These are phyloP conservation scores for Fusarium sp. DNA, from an alignment of 2,329 filamentous ascomycete genomes.

Conservation along the genomic window DNA sequence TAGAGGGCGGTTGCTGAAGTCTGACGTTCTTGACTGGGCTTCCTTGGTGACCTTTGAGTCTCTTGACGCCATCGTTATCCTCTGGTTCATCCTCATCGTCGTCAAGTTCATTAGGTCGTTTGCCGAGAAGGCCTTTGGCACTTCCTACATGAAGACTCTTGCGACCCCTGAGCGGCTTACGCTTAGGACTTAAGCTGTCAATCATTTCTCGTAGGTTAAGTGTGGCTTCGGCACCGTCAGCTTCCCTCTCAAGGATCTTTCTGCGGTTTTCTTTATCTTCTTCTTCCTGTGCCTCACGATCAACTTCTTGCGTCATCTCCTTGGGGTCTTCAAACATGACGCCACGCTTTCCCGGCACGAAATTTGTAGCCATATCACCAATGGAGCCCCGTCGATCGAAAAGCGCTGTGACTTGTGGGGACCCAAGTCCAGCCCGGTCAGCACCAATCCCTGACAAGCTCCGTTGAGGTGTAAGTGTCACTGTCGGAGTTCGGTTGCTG, in stretches of 20 bases:
- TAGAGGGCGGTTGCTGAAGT: slow-evolving; percentile 75
- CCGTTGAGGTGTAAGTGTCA: slow-evolving; percentile 68
- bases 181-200: slow-evolving; percentile 80
- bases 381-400: slow-evolving; percentile 79
- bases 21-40: slow-evolving; percentile 82
- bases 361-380: slow-evolving; percentile 72
- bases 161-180: slow-evolving; percentile 72
- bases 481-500: slow-evolving; percentile 70
- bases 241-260: slow-evolving; percentile 66
- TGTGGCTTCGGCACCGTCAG: slow-evolving; percentile 64
- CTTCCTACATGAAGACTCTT: slow-evolving; percentile 84
- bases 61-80: slow-evolving; percentile 72
- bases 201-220: slow-evolving; percentile 82
- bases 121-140: slow-evolving; percentile 78
- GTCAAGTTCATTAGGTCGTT: slow-evolving; percentile 78
- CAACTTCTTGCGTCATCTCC: slow-evolving; percentile 70
- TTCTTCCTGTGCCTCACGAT: slow-evolving; percentile 69
- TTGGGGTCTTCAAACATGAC: slow-evolving; percentile 75
- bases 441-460: slow-evolving; percentile 75
- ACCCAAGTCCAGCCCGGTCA: slow-evolving; percentile 78
- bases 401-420: slow-evolving; percentile 77
- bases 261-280: slow-evolving; percentile 70
- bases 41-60: slow-evolving; percentile 76
- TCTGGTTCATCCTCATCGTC: slow-evolving; percentile 67
- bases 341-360: slow-evolving; percentile 65